Evolutionary conservation across 2,329 filamentous ascomycete species (phyloP).

Genomic region (Aspergillus awamori): DNA sequence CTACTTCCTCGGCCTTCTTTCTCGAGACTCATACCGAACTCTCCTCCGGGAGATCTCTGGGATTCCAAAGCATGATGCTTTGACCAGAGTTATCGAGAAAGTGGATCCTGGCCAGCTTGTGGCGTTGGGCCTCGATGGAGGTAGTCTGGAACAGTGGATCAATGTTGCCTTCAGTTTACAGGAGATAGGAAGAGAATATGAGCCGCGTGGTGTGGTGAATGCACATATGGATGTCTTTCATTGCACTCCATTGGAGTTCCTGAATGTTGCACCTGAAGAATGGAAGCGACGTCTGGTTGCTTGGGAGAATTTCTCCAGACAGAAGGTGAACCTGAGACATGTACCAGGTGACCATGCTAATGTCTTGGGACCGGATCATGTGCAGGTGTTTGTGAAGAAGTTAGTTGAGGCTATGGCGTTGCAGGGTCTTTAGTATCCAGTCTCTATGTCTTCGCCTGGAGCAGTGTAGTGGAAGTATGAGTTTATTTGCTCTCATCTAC

Average conservation of each 20-base stretch:
- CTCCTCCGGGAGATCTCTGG: conserved; percentile 24
- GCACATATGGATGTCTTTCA: conserved; percentile 47
- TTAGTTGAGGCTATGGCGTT: background rate
- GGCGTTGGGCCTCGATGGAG: conserved; percentile 24
- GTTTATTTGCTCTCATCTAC: accelerated
- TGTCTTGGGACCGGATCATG: background rate
- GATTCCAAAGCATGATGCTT: conserved; percentile 15
- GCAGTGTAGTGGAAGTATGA: too few relatives aligned
- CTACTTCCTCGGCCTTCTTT: conserved; percentile 46
- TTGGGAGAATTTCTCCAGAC: background rate
- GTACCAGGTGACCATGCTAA: background rate
- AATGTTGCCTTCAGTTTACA: conserved; percentile 42
- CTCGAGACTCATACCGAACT: background rate
- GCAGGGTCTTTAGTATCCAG: background rate
- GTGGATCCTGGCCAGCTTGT: conserved; percentile 14
- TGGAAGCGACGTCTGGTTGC: conserved; percentile 1
- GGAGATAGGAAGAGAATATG: conserved; percentile 46
- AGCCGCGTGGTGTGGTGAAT: conserved; percentile 43
- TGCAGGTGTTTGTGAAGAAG: background rate
- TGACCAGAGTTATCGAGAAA: conserved; percentile 12
- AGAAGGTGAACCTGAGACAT: background rate
- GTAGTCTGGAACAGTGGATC: conserved; percentile 34
- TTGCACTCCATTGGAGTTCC: conserved; percentile 23
- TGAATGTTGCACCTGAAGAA: conserved; percentile 17
- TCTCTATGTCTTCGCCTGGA: too few relatives aligned